phyloP scores from a whole-genome alignment of 2,329 filamentous ascomycete species.

The Balansia obtecta region DNA sequence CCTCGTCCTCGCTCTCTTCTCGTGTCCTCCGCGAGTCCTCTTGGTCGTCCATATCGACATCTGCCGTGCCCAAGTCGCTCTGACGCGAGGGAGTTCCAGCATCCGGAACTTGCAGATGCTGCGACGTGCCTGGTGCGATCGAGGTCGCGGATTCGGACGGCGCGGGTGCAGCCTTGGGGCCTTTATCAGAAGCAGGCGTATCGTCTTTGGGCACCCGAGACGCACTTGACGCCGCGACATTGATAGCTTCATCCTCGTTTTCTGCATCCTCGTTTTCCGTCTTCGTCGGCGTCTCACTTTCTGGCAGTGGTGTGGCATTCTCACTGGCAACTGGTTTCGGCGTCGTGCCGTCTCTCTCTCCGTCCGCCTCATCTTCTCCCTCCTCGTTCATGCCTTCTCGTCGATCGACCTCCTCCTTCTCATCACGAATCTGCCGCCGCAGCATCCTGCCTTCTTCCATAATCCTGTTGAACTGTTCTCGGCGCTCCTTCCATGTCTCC shows the following conservation, averaged over 20 bases:
- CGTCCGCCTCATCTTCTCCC: slow-evolving; percentile 45
- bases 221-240: slow-evolving; percentile 11
- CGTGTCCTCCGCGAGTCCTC: slow-evolving; percentile 15
- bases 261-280: slow-evolving; percentile 17
- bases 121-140: slow-evolving; percentile 3
- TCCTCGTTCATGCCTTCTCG: slow-evolving; percentile 70
- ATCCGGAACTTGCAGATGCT: slow-evolving; percentile 7
- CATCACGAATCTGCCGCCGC: slow-evolving; percentile 75
- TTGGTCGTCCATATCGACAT: slow-evolving; percentile 46
- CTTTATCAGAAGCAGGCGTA: slow-evolving; percentile 18
- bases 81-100: slow-evolving; percentile 12
- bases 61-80: slow-evolving; percentile 28
- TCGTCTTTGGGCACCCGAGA: slow-evolving; percentile 21
- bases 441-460: slow-evolving; percentile 86
- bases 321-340: slow-evolving; percentile 37
- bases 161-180: slow-evolving; percentile 1
- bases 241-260: slow-evolving; percentile 5
- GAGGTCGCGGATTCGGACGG: slow-evolving; percentile 1
- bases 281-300: slow-evolving; percentile 24
- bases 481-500: slow-evolving; percentile 70
- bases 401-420: slow-evolving; percentile 87
- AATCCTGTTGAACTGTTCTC: slow-evolving; percentile 77
- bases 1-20: slow-evolving; percentile 27
- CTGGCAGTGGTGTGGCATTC: slow-evolving; percentile 37
- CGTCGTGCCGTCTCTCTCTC: slow-evolving; percentile 33